These are phyloP conservation scores for Apiospora rasikravindrae DNA, from an alignment of 2,329 filamentous ascomycete genomes.

Conservation along the genomic window DNA sequence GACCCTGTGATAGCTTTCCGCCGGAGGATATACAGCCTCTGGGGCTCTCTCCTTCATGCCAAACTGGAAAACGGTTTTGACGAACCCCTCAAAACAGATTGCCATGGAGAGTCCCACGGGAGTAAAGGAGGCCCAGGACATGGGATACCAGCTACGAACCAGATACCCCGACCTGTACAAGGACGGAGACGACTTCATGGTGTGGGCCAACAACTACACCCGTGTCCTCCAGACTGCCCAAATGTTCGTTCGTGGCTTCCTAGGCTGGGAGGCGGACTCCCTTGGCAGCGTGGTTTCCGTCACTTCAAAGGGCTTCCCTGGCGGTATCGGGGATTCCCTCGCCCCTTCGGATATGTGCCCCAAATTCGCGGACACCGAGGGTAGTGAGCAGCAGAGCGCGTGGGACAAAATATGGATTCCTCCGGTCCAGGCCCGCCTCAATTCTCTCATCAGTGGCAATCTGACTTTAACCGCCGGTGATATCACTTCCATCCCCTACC, in stretches of 20 bases:
- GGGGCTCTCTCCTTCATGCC: conserved; percentile 62
- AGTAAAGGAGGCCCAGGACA: conserved; percentile 63
- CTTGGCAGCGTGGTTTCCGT: conserved; percentile 63
- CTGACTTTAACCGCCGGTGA: conserved; percentile 60
- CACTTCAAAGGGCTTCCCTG: conserved; percentile 56
- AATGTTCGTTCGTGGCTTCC: conserved; percentile 65
- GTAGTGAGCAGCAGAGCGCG: conserved; percentile 48
- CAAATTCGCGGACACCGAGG: conserved; percentile 59
- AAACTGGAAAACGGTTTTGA: conserved; percentile 63
- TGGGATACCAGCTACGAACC: conserved; percentile 58
- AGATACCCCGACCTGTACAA: conserved; percentile 56
- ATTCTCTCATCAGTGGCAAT: conserved; percentile 56
- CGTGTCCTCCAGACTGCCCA: conserved; percentile 67
- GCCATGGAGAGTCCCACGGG: conserved; percentile 65
- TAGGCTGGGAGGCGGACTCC: conserved; percentile 59
- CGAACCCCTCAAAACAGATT: conserved; percentile 60
- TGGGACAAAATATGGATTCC: conserved; percentile 61
- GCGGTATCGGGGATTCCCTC: conserved; percentile 65
- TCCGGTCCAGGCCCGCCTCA: conserved; percentile 58
- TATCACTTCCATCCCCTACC: conserved; percentile 65
- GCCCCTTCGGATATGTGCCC: conserved; percentile 68
- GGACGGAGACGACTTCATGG: conserved; percentile 56
- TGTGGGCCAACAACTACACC: conserved; percentile 71
- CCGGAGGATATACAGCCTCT: conserved; percentile 56
- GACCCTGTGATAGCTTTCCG: conserved; percentile 51